Percentiles rank a stretch among this genome's conserved stretches.
Conservation (phyloP, 176 grass and related monocot species). For the Paspalum notatum region DNA sequence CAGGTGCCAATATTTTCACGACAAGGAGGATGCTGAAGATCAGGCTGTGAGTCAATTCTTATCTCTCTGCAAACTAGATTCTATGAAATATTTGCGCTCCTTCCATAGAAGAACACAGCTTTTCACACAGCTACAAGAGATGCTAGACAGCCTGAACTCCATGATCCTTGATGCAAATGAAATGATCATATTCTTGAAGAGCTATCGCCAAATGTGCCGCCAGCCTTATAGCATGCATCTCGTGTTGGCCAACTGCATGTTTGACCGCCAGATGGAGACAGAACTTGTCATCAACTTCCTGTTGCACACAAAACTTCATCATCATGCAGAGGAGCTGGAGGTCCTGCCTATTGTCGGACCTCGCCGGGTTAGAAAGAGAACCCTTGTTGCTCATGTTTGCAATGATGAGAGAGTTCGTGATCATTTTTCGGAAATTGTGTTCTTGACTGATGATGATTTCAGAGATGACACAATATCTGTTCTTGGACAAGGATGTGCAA, state of each 20-base stretch:
- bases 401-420: too few species aligned
- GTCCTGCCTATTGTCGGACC: too few species aligned
- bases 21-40: background rate
- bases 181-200: background rate
- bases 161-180: background rate
- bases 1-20: background rate
- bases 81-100: background rate
- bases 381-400: too few species aligned
- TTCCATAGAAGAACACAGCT: background rate
- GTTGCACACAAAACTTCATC: background rate
- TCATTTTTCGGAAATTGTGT: too few species aligned
- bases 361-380: too few species aligned
- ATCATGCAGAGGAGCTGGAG: too few species aligned
- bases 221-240: background rate
- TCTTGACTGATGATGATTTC: too few species aligned
- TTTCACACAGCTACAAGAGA: background rate
- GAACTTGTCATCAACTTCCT: background rate
- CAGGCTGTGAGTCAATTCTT: background rate
- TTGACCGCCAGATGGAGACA: background rate
- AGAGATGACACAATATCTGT: fast-evolving
- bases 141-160: background rate
- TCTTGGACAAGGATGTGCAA: background rate
- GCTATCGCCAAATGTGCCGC: background rate
- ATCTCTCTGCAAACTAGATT: background rate
- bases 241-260: background rate